These are phyloP conservation scores for Leptomonas pyrrhocoris DNA, from an alignment of 208 protist genomes.

Conservation along the genomic window DNA sequence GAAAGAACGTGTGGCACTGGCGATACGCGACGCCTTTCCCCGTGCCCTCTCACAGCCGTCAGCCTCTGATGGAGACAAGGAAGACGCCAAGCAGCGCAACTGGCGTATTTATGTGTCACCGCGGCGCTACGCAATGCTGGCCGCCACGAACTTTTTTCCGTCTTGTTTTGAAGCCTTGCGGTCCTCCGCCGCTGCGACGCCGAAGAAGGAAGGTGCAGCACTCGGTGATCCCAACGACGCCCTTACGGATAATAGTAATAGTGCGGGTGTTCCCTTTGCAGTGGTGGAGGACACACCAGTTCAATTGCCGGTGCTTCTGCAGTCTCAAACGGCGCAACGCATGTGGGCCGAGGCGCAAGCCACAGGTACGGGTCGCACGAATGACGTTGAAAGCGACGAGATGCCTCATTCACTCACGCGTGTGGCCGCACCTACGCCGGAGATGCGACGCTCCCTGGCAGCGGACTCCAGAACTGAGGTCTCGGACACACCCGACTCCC, in stretches of 20 bases:
- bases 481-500: not conserved
- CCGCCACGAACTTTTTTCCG: conserved; percentile 33
- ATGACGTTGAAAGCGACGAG: not conserved
- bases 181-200: not conserved
- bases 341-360: conserved; percentile 9
- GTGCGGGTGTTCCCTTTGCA: not conserved
- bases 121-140: conserved; percentile 31
- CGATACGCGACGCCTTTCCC: conserved; percentile 64
- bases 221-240: too few species aligned
- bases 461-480: conserved; percentile 4
- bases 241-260: not conserved
- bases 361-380: too few species aligned
- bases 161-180: conserved; percentile 22
- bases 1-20: conserved; percentile 88
- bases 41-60: not conserved
- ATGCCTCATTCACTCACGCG: too few species aligned
- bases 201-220: not conserved
- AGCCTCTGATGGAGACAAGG: not conserved
- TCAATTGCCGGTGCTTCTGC: conserved; percentile 16
- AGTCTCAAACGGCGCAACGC: conserved; percentile 1
- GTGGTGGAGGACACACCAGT: conserved; percentile 22
- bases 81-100: not conserved
- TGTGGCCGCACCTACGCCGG: not conserved
- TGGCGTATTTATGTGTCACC: conserved; percentile 39
- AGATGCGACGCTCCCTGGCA: conserved; percentile 4